Percentiles rank a stretch among this genome's conserved stretches.
phyloP scores from a whole-genome alignment of 495 filamentous ascomycete species.

The Acidomyces sp. region DNA sequence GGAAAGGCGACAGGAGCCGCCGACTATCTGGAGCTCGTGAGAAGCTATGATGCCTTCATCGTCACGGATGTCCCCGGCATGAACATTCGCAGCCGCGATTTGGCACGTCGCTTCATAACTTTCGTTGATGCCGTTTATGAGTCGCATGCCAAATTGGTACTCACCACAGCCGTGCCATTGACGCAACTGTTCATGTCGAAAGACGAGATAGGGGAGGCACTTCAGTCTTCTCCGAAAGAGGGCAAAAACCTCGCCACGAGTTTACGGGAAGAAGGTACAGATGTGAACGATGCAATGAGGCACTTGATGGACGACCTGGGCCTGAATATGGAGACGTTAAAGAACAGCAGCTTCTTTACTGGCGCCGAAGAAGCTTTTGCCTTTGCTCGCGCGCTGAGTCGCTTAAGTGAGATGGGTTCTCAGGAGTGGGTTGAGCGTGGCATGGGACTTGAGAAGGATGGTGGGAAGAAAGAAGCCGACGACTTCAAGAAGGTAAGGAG shows the following conservation, averaged over 20 bases:
- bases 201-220: constrained; percentile 50
- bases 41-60: constrained; percentile 82
- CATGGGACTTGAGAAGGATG: constrained; percentile 37
- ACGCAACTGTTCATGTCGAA: constrained; percentile 79
- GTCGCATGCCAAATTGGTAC: constrained; percentile 78
- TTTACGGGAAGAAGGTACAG: constrained; percentile 39
- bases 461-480: constrained; percentile 30
- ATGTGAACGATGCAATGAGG: constrained; percentile 69
- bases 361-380: constrained; percentile 96
- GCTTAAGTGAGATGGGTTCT: constrained; percentile 85
- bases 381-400: constrained; percentile 75
- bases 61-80: constrained; percentile 85
- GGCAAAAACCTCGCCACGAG: constrained; percentile 13
- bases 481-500: constrained; percentile 31
- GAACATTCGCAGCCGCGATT: constrained; percentile 72
- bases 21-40: constrained; percentile 87
- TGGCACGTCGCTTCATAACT: constrained; percentile 87
- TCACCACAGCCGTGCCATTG: constrained; percentile 76
- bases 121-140: constrained; percentile 96
- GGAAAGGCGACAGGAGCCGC: constrained; percentile 77
- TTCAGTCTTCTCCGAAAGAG: constrained; percentile 21
- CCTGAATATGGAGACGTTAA: constrained; percentile 70
- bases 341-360: constrained; percentile 75
- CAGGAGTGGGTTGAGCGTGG: constrained; percentile 89
- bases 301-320: constrained; percentile 90